Percentiles rank a stretch among this genome's conserved stretches.
phyloP scores from a whole-genome alignment of 352 stramenopile species.

The Pythium plurisporium region DNA sequence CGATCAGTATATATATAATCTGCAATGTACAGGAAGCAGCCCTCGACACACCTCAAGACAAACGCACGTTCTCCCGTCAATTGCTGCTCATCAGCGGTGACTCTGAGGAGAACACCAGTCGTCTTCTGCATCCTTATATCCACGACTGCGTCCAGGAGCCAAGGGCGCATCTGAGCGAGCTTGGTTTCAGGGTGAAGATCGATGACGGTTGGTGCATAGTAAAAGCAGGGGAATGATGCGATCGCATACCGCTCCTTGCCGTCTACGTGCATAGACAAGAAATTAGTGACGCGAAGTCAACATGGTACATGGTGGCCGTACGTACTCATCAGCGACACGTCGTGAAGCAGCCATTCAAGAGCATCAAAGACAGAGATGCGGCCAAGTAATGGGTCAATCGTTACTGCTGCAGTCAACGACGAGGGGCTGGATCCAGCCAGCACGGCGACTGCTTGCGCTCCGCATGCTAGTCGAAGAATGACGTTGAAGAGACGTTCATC shows the following conservation, averaged over 20 bases:
- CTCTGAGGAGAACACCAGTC: constrained; percentile 25
- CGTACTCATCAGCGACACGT: constrained; percentile 55
- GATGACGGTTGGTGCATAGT: constrained; percentile 27
- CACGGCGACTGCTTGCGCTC: constrained; percentile 35
- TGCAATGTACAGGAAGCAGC: background rate
- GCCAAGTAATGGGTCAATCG: constrained; percentile 33
- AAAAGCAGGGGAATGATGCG: constrained; percentile 43
- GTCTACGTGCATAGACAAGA: constrained; percentile 13
- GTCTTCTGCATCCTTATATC: constrained; percentile 29
- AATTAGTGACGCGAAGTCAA: background rate
- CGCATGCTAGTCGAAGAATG: constrained; percentile 47
- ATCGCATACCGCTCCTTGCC: constrained; percentile 28
- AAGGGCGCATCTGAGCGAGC: background rate
- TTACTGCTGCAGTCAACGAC: background rate
- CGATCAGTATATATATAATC: background rate
- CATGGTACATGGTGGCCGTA: background rate
- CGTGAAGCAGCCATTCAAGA: constrained; percentile 51
- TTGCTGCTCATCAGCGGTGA: background rate
- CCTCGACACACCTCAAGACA: background rate
- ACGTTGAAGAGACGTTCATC: constrained; percentile 59
- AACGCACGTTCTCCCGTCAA: background rate
- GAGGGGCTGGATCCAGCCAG: constrained; percentile 18
- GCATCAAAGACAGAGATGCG: constrained; percentile 38
- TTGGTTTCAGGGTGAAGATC: background rate
- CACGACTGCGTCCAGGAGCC: constrained; percentile 29